Evolutionary conservation across 2,329 filamentous ascomycete species (phyloP), one percentile per base, ranked within the genome.

Genomic region (Sphaerulina musiva): DNA sequence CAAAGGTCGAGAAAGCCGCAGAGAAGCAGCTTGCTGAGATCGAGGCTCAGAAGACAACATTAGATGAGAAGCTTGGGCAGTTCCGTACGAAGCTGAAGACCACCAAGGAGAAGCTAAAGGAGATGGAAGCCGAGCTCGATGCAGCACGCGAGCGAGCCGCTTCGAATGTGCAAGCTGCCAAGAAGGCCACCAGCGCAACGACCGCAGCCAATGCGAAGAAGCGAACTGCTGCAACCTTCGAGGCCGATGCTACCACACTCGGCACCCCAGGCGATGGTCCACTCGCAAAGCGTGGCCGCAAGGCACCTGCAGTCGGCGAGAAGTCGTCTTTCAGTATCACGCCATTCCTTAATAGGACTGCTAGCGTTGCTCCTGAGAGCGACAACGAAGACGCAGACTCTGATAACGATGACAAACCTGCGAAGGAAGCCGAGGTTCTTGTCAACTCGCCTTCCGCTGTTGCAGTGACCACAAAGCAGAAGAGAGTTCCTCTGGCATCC

Each of bases 241-340:
- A 77, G 48, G 71, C 73, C 6, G 76, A 78, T 58, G 70, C 70
- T 26, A 74, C 72, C 6, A 73, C 68, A 40, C 66, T 78, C 4
- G 76, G 76, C 39, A 78, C 76, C 4, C 76, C 76, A 42, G 76
- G 76, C 48, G 72, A 76, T 60, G 65, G 72, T 66, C 64, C 72
- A 67, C 69, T 71, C 26, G 69, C 70, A 36, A 78, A 78, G 67
- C 73, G 76, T 58, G 69, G 70, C 32, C 72, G 70, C 54, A 74
- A 76, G 56, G 69, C 67, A 10, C 80, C 83, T 17, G 78, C 80
- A 1, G 75, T 87, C 4, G 89, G 87, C 31, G 89, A 95, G 66
- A 96, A 95, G 70, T 96, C 91, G 0, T 84, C 80, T 2, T 96
- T 97, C 70, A 95, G 90, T 3, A 89, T 96, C 59, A 97, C 92